Percentiles rank a stretch among this genome's conserved stretches.
These are phyloP conservation scores for Neonectria ditissima DNA, from an alignment of 2,329 filamentous ascomycete genomes.

Conservation along the genomic window DNA sequence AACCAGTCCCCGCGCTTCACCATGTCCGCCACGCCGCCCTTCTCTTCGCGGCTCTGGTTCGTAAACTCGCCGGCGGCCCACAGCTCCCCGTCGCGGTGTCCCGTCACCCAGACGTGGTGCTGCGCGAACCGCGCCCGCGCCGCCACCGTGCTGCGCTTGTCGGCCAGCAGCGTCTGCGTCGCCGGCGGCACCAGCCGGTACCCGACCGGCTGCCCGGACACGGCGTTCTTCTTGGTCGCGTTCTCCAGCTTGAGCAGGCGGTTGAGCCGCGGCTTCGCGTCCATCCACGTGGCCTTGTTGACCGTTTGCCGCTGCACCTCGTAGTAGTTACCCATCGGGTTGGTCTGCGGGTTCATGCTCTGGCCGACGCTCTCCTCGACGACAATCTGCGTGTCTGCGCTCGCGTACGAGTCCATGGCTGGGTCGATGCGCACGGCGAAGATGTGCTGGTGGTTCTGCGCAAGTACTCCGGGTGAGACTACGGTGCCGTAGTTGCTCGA, in stretches of 20 bases:
- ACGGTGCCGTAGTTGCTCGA: slow-evolving; percentile 68
- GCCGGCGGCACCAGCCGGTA: slow-evolving; percentile 61
- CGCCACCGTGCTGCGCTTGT: slow-evolving; percentile 57
- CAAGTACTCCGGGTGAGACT: slow-evolving; percentile 72
- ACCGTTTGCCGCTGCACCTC: slow-evolving; percentile 62
- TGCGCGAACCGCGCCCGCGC: slow-evolving; percentile 58
- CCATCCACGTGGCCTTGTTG: slow-evolving; percentile 59
- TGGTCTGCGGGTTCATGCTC: slow-evolving; percentile 61
- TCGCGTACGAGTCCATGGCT: slow-evolving; percentile 64
- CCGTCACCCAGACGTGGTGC: slow-evolving; percentile 63
- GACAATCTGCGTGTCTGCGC: slow-evolving; percentile 62
- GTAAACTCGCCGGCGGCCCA: slow-evolving; percentile 65
- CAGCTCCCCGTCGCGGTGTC: slow-evolving; percentile 61
- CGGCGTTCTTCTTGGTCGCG: slow-evolving; percentile 55
- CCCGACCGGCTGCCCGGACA: slow-evolving; percentile 62
- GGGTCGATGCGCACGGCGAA: slow-evolving; percentile 75
- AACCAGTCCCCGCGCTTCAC: slow-evolving; percentile 61
- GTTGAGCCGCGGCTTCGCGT: slow-evolving; percentile 66
- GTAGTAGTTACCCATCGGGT: slow-evolving; percentile 73
- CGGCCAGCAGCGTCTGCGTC: slow-evolving; percentile 61
- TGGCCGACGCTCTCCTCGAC: slow-evolving; percentile 53
- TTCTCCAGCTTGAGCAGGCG: slow-evolving; percentile 63
- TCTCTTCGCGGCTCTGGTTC: slow-evolving; percentile 60
- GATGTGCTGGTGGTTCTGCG: slow-evolving; percentile 78
- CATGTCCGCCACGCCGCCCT: slow-evolving; percentile 61